These are phyloP conservation scores for Pelargonium citronellum DNA, from an alignment of 441 rosid genomes.

Conservation along the genomic window DNA sequence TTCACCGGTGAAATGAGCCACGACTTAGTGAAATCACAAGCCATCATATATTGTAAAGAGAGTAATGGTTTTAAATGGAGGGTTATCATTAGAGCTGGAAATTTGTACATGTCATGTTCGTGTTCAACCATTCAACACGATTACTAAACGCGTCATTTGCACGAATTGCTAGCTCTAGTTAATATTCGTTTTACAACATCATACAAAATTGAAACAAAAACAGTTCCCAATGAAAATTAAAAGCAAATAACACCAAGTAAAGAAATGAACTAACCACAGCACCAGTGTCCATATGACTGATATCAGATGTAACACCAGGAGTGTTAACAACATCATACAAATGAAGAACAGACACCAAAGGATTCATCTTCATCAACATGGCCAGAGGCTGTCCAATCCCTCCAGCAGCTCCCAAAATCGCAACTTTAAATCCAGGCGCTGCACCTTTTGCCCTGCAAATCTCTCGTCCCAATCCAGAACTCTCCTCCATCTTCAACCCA, in stretches of 20 bases:
- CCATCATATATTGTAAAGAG: too few species aligned
- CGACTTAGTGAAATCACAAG: too few species aligned
- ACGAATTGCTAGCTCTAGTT: too few species aligned
- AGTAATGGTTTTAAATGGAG: too few species aligned
- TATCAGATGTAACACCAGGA: slow-evolving; percentile 86
- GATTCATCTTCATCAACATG: slow-evolving; percentile 87
- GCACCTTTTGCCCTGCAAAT: slow-evolving; percentile 65
- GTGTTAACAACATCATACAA: slow-evolving; percentile 89
- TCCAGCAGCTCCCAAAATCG: slow-evolving; percentile 87
- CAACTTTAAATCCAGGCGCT: slow-evolving; percentile 73
- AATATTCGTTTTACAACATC: too few species aligned
- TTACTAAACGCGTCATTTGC: too few species aligned
- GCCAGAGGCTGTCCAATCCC: slow-evolving; percentile 89
- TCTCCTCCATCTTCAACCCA: slow-evolving; percentile 38
- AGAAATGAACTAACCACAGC: slow-evolving; percentile 53
- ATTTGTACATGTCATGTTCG: too few species aligned
- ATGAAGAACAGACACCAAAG: slow-evolving; percentile 85
- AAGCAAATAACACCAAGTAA: background rate
- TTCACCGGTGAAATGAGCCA: too few species aligned
- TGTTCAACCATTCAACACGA: too few species aligned
- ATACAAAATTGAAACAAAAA: background rate
- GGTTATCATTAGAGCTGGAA: too few species aligned
- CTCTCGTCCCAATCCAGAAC: slow-evolving; percentile 33
- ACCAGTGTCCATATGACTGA: slow-evolving; percentile 92
- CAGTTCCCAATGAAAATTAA: too few species aligned